Conservation (phyloP, 2,329 filamentous ascomycete genomes). For the Neurospora crassa region DNA sequence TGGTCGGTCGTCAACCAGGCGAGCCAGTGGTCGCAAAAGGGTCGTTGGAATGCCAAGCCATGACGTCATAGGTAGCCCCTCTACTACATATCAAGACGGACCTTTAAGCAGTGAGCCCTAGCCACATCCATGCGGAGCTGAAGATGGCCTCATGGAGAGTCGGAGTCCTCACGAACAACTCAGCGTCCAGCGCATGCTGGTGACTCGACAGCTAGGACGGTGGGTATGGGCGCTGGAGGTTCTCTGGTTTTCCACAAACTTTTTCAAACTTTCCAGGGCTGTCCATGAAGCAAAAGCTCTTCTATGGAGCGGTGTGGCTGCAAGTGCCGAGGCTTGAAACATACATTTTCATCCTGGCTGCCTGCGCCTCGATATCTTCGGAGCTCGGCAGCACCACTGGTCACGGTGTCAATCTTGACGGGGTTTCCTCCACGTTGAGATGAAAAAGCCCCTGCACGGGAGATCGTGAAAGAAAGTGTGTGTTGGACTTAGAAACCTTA, state of each 20-base stretch:
- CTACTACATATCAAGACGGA: neutral
- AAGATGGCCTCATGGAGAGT: neutral
- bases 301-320: neutral
- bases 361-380: neutral
- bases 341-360: neutral
- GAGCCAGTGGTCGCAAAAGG: neutral
- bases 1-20: neutral
- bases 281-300: neutral
- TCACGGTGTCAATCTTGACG: neutral
- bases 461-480: neutral
- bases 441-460: neutral
- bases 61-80: neutral
- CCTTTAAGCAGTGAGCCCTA: neutral
- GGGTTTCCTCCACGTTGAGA: neutral
- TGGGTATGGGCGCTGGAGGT: neutral
- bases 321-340: neutral
- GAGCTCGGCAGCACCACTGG: neutral
- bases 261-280: neutral
- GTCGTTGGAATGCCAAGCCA: neutral
- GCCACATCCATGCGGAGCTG: slow-evolving; percentile 3
- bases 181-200: neutral
- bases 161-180: neutral
- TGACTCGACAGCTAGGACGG: neutral
- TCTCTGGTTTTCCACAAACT: neutral
- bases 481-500: neutral